Percentiles rank a stretch among this genome's conserved stretches.
These are phyloP conservation scores for Gossypium bickii DNA, from an alignment of 345 rosid genomes.

Conservation along the genomic window DNA sequence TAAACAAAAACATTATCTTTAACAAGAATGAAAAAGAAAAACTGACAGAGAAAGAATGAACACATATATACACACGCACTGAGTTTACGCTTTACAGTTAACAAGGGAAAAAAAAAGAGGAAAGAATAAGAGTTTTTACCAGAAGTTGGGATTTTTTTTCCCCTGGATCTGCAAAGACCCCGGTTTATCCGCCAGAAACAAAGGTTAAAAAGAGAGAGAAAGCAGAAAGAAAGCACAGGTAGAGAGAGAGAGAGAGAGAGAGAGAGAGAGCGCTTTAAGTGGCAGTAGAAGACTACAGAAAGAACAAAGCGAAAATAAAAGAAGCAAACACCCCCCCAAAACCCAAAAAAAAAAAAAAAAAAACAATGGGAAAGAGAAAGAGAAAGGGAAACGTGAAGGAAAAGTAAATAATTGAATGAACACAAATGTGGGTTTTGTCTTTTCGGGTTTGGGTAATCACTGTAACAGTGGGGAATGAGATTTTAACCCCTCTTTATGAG, in stretches of 20 bases:
- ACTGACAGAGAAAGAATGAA: background rate
- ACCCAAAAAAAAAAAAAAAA: background rate
- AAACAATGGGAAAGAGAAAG: background rate
- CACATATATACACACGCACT: background rate
- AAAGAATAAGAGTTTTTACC: conserved; percentile 14
- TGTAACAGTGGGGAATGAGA: background rate
- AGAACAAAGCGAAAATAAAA: conserved; percentile 7
- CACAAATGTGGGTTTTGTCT: background rate
- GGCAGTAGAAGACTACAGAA: conserved; percentile 18
- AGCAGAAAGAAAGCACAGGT: background rate
- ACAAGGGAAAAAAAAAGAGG: background rate
- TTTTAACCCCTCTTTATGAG: background rate
- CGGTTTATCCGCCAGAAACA: conserved; percentile 21
- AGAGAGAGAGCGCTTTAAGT: background rate
- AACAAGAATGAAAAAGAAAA: background rate
- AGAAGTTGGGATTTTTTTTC: background rate
- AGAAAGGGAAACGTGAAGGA: conserved; percentile 5
- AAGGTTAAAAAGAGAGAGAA: conserved; percentile 9
- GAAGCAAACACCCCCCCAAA: too few relatives aligned
- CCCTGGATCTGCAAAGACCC: conserved; percentile 15
- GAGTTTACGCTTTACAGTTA: background rate
- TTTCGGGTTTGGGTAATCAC: background rate
- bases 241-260: background rate
- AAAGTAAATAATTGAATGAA: conserved; percentile 8
- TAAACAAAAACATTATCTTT: background rate